These are phyloP conservation scores for Ophiostoma australiae DNA, from an alignment of 2,329 filamentous ascomycete genomes.

Conservation along the genomic window DNA sequence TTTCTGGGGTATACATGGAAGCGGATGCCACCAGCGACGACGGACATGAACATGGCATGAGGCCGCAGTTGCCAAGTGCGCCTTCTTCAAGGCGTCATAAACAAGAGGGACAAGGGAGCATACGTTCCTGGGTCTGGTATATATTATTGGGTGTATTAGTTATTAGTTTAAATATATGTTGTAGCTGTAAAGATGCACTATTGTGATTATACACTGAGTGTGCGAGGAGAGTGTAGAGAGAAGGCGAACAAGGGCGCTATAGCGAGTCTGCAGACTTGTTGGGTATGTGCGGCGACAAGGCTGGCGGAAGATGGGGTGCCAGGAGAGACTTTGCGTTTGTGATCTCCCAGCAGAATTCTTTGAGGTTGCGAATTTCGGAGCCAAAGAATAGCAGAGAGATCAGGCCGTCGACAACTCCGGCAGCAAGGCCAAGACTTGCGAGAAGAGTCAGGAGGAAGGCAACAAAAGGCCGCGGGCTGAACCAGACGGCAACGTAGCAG, in stretches of 20 bases:
- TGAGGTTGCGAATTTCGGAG: slow-evolving; percentile 73
- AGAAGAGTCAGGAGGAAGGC: slow-evolving; percentile 75
- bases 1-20: slow-evolving; percentile 90
- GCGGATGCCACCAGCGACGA: slow-evolving; percentile 32
- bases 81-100: neutral
- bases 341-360: slow-evolving; percentile 94
- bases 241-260: neutral
- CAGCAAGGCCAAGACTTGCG: slow-evolving; percentile 69
- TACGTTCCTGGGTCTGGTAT: slow-evolving; percentile 3
- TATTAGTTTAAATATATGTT: slow-evolving; percentile 7
- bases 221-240: neutral
- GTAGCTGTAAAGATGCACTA: neutral
- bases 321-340: slow-evolving; percentile 55
- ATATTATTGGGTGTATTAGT: slow-evolving; percentile 6
- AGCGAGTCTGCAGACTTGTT: slow-evolving; percentile 10
- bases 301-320: slow-evolving; percentile 29
- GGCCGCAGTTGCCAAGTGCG: neutral
- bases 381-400: slow-evolving; percentile 84
- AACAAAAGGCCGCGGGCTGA: slow-evolving; percentile 64
- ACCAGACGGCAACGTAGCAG: slow-evolving; percentile 81
- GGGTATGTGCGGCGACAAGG: neutral
- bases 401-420: slow-evolving; percentile 76
- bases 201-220: neutral
- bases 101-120: neutral
- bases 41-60: neutral